Evolutionary conservation across 2,329 filamentous ascomycete species (phyloP), one percentile per base, ranked within the genome.

Genomic region (Botrytis fragariae): DNA sequence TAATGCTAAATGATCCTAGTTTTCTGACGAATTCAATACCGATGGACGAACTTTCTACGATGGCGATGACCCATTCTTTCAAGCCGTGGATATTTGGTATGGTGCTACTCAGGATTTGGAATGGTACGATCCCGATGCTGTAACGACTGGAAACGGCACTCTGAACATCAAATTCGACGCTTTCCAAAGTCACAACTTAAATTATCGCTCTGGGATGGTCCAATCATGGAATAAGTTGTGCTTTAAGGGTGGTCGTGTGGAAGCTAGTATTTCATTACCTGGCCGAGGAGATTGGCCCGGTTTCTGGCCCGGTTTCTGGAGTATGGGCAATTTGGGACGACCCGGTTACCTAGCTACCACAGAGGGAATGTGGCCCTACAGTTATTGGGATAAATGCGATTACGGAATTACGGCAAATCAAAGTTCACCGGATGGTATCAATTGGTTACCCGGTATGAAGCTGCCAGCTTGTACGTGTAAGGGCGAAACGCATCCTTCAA

Each of bases 291-390:
- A 92, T 75, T 86, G 89, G 22, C 86, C 88, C 72, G 91, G 91
- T 73, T 91, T 93, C 82, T 93, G 91, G 91, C 91, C 91, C 60
- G 91, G 91, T 81, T 91, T 92, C 81, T 93, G 91, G 91, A 86
- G 90, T 0, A 92, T 93, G 89, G 91, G 91, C 7, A 93, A 93
- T 78, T 85, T 93, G 35, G 91, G 88, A 54, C 86, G 91, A 76
- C 89, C 91, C 39, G 91, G 91, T 20, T 92, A 92, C 81, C 86
- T 89, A 45, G 88, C 90, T 16, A 92, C 90, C 1, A 93, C 90
- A 0, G 91, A 93, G 75, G 91, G 91, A 7, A 85, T 92, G 81
- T 93, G 91, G 91, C 91, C 91, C 0, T 93, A 93, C 83, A 92
- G 89, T 77, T 93, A 93, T 79, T 85, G 89, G 76, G 86, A 92